Evolutionary conservation across 2,329 filamentous ascomycete genomes (phyloP).

Genomic region (Colletotrichum tofieldiae): DNA sequence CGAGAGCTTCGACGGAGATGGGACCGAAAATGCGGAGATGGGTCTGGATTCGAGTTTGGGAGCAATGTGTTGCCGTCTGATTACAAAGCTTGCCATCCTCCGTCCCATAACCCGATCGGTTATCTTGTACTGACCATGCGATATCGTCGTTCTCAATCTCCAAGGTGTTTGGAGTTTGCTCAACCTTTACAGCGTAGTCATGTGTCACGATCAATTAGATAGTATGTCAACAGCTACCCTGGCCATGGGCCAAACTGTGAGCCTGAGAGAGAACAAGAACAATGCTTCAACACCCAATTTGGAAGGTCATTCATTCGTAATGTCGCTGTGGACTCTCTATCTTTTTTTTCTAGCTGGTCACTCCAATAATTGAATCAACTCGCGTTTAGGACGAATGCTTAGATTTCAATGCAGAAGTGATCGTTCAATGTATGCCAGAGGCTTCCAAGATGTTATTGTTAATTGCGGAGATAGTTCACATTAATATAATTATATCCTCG

Average conservation of each 20-base stretch:
- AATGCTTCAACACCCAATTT: background rate
- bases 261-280: background rate
- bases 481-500: no score
- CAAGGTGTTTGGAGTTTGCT: background rate
- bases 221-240: background rate
- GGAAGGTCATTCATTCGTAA: background rate
- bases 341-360: background rate
- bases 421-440: background rate
- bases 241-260: background rate
- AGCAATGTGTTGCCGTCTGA: no score
- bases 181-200: no score
- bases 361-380: background rate
- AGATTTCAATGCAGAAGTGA: background rate
- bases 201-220: background rate
- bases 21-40: background rate
- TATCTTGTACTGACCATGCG: background rate
- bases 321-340: fast-evolving
- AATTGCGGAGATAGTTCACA: no score
- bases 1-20: background rate
- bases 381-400: no score
- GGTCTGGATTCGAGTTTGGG: background rate
- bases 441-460: background rate
- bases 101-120: background rate
- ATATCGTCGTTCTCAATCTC: background rate
- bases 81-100: background rate